Conservation (phyloP, 1,139 yeast genomes). For the Kodamaea suecica region DNA sequence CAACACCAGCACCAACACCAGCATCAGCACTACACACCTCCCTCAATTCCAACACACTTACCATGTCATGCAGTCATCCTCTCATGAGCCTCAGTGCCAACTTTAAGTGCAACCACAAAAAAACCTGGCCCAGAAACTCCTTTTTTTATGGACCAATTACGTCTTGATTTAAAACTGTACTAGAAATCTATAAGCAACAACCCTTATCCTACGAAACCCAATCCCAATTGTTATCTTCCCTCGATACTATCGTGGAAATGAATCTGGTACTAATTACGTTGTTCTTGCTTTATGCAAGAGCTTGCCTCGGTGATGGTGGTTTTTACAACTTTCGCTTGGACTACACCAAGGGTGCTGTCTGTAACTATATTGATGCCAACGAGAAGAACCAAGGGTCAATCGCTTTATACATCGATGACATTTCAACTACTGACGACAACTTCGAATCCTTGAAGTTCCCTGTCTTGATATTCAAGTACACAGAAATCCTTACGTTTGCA, state of each 20-base stretch:
- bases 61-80: too few species aligned
- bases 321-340: conserved; percentile 3
- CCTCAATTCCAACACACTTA: too few species aligned
- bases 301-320: conserved; percentile 2
- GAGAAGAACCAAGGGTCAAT: conserved; percentile 6
- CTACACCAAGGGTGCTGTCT: conserved; percentile 7
- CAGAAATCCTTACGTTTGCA: conserved; percentile 23
- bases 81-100: too few species aligned
- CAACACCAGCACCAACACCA: too few species aligned
- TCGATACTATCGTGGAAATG: not conserved
- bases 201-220: too few species aligned
- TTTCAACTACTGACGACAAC: conserved; percentile 4
- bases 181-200: too few species aligned
- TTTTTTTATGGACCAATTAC: too few species aligned
- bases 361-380: conserved; percentile 7
- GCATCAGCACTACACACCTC: too few species aligned
- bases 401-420: conserved; percentile 4
- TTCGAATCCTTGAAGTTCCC: conserved; percentile 19
- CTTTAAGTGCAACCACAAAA: too few species aligned
- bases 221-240: not conserved
- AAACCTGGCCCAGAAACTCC: too few species aligned
- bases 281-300: not conserved
- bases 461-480: conserved; percentile 24
- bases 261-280: not conserved
- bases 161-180: too few species aligned